Evolutionary conservation across 805 yeast genomes (phyloP).

Genomic region (Barnettozyma sp.): DNA sequence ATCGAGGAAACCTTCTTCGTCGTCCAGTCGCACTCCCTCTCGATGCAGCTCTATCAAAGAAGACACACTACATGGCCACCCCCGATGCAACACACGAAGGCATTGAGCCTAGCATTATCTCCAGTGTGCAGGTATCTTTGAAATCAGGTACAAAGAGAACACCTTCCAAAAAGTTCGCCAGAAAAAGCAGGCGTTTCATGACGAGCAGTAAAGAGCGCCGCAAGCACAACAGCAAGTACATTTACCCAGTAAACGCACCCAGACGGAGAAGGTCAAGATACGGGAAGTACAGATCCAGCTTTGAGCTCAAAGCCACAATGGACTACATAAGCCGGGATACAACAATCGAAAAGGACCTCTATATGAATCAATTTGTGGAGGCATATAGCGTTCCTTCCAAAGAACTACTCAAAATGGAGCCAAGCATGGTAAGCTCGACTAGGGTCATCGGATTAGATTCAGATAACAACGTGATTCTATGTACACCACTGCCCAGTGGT

Average conservation of each 20-base stretch:
- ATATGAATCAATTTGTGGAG: conserved; percentile 15
- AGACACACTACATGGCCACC: conserved; percentile 2
- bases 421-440: conserved; percentile 8
- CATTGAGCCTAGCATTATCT: conserved; percentile 17
- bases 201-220: conserved; percentile 16
- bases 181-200: conserved; percentile 19
- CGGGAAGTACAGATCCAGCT: conserved; percentile 22
- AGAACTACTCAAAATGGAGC: conserved; percentile 14
- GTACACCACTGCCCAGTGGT: conserved; percentile 21
- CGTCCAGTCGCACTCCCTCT: too few relatives aligned
- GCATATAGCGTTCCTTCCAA: conserved; percentile 8
- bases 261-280: conserved; percentile 16
- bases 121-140: conserved; percentile 8
- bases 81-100: conserved; percentile 10
- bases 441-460: conserved; percentile 23
- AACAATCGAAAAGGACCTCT: conserved; percentile 20
- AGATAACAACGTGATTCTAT: conserved; percentile 21
- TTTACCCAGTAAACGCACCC: conserved; percentile 24
- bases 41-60: too few relatives aligned
- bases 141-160: conserved; percentile 9
- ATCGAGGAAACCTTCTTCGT: conserved; percentile 7
- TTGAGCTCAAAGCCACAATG: conserved; percentile 21
- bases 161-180: conserved; percentile 11
- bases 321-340: conserved; percentile 20
- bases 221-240: conserved; percentile 15